Evolutionary conservation across 176 grass and related monocot species (phyloP), one percentile per base, ranked within the genome.

Genomic region (Hyparrhenia diplandra): DNA sequence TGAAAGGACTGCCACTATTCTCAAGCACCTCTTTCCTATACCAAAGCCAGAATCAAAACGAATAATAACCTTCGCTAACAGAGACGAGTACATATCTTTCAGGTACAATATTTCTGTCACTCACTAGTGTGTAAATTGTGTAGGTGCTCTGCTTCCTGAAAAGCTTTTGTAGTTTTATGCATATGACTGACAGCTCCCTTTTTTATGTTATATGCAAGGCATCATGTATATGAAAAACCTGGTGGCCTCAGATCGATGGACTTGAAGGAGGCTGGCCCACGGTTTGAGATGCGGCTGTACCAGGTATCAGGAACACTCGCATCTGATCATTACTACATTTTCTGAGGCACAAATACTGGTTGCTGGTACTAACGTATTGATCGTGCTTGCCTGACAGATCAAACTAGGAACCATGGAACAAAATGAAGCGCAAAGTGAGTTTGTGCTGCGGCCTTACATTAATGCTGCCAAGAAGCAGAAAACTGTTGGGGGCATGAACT

Each of bases 11-110:
- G 82, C 82, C 54, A 95, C 87, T 73, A 93, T 99, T 87, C 51
- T 95, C 16, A 93, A 95, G 75, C 90, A 98, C 86, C 90, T 98
- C 8, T 95, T 95, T 88, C 92, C 90, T 68, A 87, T 88, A 58
- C 92, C 92, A 60, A 98, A 95, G 82, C 86, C 82, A 32, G 92
- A 98, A 37, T 86, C 90, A 8, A 98, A 95, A 62, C 82, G 90
- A 30, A 85, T 93, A 80, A 87, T 98, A 66, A 95, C 90, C 70
- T 89, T 98, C 71, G 90, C 96, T 20, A 95, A 98, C 78, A 83
- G 70, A 74, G 86, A 86, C 0, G 90, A 95, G 62, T 98, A 93
- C 75, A 91, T 98, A 47, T 98, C 92, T 25, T 98, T 95, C 90
- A 98, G 92, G 92, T 97, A 62, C 69, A 29, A 55, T 49, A 3